These are phyloP conservation scores for Apophysomyces trapeziformis DNA, from an alignment of 371 early-diverging fungal species.

Conservation along the genomic window DNA sequence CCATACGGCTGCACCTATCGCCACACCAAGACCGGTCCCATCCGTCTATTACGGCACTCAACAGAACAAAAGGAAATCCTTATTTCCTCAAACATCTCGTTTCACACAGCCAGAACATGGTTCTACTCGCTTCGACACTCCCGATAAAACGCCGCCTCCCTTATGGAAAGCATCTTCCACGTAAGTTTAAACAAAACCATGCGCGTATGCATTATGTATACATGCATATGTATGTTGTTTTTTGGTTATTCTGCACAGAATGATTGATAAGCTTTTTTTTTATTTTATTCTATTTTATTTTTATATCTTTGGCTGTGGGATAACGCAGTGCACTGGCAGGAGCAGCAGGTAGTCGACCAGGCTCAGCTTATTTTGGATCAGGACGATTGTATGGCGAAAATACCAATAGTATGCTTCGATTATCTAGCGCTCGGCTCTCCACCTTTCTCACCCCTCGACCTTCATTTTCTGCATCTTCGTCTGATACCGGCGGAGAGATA, in stretches of 20 bases:
- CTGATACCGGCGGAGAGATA: background rate
- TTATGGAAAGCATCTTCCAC: conserved; percentile 38
- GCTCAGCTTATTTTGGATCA: conserved; percentile 7
- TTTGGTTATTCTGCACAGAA: background rate
- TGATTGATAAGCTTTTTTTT: background rate
- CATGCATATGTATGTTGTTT: background rate
- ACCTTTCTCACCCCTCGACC: conserved; percentile 1
- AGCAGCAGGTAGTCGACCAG: conserved; percentile 2
- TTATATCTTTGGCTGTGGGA: background rate
- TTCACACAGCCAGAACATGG: conserved; percentile 47
- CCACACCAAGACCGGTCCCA: conserved; percentile 22
- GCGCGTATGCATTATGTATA: background rate
- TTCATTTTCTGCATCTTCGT: background rate
- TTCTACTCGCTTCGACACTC: conserved; percentile 38
- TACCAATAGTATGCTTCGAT: background rate
- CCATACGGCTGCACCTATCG: conserved; percentile 35
- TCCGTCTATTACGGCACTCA: conserved; percentile 1
- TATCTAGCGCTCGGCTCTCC: conserved; percentile 7
- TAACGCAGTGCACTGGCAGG: background rate
- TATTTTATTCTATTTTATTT: conserved; percentile 5
- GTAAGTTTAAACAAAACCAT: conserved; percentile 17
- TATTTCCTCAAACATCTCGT: conserved; percentile 52
- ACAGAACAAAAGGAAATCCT: conserved; percentile 31
- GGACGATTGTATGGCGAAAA: conserved; percentile 1
- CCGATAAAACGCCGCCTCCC: conserved; percentile 24